Percentiles rank a stretch among this genome's conserved stretches.
These are phyloP conservation scores for Populus trichocarpa DNA, from an alignment of 441 rosid species.

Conservation along the genomic window DNA sequence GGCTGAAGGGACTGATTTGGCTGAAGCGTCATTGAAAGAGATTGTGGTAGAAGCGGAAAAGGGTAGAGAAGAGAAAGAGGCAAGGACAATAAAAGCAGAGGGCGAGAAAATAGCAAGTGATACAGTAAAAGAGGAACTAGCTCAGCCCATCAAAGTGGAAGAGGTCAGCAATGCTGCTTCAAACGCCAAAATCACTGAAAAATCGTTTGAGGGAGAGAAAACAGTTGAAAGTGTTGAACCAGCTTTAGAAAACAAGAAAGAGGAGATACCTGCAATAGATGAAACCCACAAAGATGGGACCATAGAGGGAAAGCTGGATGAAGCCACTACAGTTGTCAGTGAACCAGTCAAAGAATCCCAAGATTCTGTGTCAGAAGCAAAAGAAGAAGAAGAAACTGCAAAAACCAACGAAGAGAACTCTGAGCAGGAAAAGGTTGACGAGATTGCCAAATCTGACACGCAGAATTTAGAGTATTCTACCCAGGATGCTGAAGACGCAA, in stretches of 20 bases:
- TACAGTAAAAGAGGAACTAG: slow-evolving; percentile 7
- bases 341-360: slow-evolving; percentile 16
- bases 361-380: slow-evolving; percentile 22
- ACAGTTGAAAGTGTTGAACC: not conserved
- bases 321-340: slow-evolving; percentile 14
- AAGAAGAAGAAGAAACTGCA: slow-evolving; percentile 11
- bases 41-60: slow-evolving; percentile 4
- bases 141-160: slow-evolving; percentile 8
- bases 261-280: slow-evolving; percentile 3
- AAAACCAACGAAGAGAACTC: slow-evolving; percentile 2
- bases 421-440: slow-evolving; percentile 28
- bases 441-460: slow-evolving; percentile 28
- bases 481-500: slow-evolving; percentile 30
- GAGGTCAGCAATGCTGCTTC: slow-evolving; percentile 6
- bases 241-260: slow-evolving; percentile 8
- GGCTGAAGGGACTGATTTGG: not conserved
- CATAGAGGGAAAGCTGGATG: slow-evolving; percentile 15
- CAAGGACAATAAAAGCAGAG: not conserved
- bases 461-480: slow-evolving; percentile 12
- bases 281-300: slow-evolving; percentile 7
- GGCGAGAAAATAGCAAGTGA: slow-evolving; percentile 2
- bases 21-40: slow-evolving; percentile 13
- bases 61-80: slow-evolving; percentile 7
- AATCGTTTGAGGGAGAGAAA: slow-evolving; percentile 5
- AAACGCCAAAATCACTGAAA: slow-evolving; percentile 13